Base-by-base conservation (phyloP, 495 filamentous ascomycete species). In the Bryoglossum gracile region DNA sequence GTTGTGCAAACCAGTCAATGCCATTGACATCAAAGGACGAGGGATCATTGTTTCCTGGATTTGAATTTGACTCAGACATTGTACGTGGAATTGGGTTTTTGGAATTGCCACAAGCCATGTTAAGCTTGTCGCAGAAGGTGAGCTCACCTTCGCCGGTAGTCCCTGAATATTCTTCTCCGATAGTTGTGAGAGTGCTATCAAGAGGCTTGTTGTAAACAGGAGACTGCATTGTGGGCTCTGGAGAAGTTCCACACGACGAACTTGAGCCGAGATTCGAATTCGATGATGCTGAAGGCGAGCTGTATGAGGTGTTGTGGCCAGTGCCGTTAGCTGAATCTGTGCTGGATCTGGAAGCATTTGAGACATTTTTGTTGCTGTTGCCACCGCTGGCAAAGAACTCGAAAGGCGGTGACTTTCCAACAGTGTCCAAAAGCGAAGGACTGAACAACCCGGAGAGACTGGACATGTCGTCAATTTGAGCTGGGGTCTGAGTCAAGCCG, bases 201-300 rank as follows among this genome's bases (percentile, higher is more conserved):
- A 78, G 56, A n/a, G 76, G 65, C 62, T 85, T 87, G 42, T 74
- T 71, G 41, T 69, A 73, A 35, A 67, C 59, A 0, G 74, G 75
- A 6, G 75, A 79, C 49, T 77, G 69, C 23, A 73, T 80, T 11
- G 61, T 66, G 3, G 73, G 73, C 54, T 77, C 73, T 3, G 72
- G 72, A n/a, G 74, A 76, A 3, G 70, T 76, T 6, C 88, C 89
- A 58, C 78, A 89, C 4, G 92, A 98, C n/a, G 89, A 95, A 53
- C 65, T 78, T 4, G 73, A 59, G 4, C 74, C 74, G 59, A 64
- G 65, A 41, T 73, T 72, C 9, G 71, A 72, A 39, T 58, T 76
- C 19, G 78, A 82, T 1, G 82, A 84, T 9, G 79, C 77, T 4
- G 79, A 81, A 3, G 82, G 82, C 9, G 82, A 86, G 17, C 71